phyloP scores from a whole-genome alignment of 257 asterid genomes.

The Avicennia marina region DNA sequence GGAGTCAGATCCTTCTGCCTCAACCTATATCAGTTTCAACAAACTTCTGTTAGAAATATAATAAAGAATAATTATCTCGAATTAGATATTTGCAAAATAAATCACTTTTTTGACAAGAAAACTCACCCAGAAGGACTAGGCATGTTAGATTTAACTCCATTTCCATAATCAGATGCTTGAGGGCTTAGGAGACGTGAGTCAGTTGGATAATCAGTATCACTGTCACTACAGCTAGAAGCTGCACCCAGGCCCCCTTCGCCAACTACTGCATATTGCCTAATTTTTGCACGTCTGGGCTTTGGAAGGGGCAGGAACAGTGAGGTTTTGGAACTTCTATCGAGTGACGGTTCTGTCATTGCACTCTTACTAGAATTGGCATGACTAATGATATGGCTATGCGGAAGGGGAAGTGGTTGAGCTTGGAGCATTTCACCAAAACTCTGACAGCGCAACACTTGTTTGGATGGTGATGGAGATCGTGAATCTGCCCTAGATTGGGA shows the following conservation, averaged over 20 bases:
- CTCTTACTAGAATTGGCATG: slow-evolving; percentile 22
- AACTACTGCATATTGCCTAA: slow-evolving; percentile 20
- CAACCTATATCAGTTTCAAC: slow-evolving; percentile 24
- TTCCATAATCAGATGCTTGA: slow-evolving; percentile 39
- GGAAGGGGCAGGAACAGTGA: slow-evolving; percentile 26
- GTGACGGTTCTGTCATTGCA: slow-evolving; percentile 23
- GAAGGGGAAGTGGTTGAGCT: slow-evolving; percentile 55
- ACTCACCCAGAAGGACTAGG: slow-evolving; percentile 49
- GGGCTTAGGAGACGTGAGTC: slow-evolving; percentile 41
- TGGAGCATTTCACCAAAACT: slow-evolving; percentile 30
- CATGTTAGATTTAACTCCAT: slow-evolving; percentile 33
- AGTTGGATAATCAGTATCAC: slow-evolving; percentile 40
- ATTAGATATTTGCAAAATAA: slow-evolving; percentile 7
- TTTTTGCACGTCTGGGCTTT: slow-evolving; percentile 14
- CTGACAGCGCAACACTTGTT: slow-evolving; percentile 32
- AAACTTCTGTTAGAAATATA: slow-evolving; percentile 10
- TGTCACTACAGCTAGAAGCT: slow-evolving; percentile 35
- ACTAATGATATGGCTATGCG: slow-evolving; percentile 17
- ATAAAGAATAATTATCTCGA: neutral
- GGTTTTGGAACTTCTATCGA: slow-evolving; percentile 23
- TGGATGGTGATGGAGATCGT: slow-evolving; percentile 31
- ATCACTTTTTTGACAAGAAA: neutral
- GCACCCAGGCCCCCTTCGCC: slow-evolving; percentile 31
- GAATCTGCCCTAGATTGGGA: slow-evolving; percentile 29
- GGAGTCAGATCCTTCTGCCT: slow-evolving; percentile 30